Percentiles rank a stretch among this genome's conserved stretches.
These are phyloP conservation scores for Colletotrichum horii DNA, from an alignment of 2,329 filamentous ascomycete genomes.

Conservation along the genomic window DNA sequence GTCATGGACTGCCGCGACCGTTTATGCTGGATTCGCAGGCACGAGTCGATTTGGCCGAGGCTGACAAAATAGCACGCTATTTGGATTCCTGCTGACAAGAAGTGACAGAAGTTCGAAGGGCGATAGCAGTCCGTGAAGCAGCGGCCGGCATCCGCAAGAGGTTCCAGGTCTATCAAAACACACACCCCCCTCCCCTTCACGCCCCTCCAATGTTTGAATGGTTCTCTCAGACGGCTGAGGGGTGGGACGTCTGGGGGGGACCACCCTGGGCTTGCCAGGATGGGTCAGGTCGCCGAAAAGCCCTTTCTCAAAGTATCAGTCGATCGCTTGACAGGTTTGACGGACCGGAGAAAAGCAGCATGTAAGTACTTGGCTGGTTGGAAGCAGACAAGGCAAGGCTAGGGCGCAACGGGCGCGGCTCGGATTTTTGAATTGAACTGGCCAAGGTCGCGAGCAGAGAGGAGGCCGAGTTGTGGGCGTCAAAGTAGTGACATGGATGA, in stretches of 20 bases:
- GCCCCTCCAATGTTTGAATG: background rate
- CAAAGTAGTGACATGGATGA: background rate
- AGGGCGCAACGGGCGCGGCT: background rate
- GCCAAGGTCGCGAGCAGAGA: background rate
- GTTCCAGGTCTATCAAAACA: background rate
- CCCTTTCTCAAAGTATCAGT: conserved; percentile 4
- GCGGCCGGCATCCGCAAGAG: background rate
- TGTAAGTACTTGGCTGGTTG: background rate
- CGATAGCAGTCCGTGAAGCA: background rate
- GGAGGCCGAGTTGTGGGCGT: background rate
- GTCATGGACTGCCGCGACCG: background rate
- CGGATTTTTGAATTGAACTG: background rate
- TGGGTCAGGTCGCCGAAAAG: conserved; percentile 11
- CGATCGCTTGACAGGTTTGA: conserved; percentile 12
- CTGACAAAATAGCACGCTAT: conserved; percentile 14
- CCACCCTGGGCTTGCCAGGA: background rate
- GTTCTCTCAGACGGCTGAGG: background rate
- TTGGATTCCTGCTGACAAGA: conserved; percentile 9
- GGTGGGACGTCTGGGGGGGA: conserved; percentile 1
- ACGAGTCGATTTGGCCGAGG: conserved; percentile 1
- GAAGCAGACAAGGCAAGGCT: background rate
- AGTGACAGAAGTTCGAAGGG: background rate
- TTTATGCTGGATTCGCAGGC: conserved; percentile 3
- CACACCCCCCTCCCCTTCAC: background rate
- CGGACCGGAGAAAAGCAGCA: background rate